Base-by-base conservation (phyloP, 1,284 basidiomycete species). In the Schizophyllum amplum region DNA sequence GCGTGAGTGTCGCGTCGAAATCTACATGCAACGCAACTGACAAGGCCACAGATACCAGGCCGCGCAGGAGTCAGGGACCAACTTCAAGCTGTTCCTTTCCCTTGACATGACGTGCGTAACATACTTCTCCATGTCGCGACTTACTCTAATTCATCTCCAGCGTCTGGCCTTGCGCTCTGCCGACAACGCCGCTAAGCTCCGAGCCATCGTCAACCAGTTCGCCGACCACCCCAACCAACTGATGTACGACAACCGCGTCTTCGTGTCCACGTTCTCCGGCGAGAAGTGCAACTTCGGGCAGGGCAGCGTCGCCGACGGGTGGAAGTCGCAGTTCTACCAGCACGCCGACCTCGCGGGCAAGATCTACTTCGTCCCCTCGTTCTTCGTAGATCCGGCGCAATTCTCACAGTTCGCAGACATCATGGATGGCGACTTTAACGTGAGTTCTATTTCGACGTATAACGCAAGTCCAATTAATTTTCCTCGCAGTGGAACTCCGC, bases 21-120 rank as follows among this genome's bases (percentile, higher is more conserved):
- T 9, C 7, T 42, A 17, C 33, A 42, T 42, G 17, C 13, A 42
- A 42, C 33, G 11, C 17, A 13, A 17, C 33, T 42, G 33, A 42
- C 17, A 42, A 9, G 3, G 3, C 17, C 13, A 80, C 56, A 83
- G 81, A 51, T 87, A 82, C 66, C 33, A 42, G 7, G 80, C 78
- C 2, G 79, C 80, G 21, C 48, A 24, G 2, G 59, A 64, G 4
- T 62, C 65, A 5, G 62, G 68, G 52, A 63, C 68, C 53, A 60
- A 68, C 48, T 81, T 82, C 71, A 74, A 72, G 62, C 62, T 77
- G n/a, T 76, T 77, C 64, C 62, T 81, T 52, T 75, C 71, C 59
- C 74, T 80, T 57, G 78, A 80, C 42, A 62, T 62, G 61, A 62
- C 57, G 61, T 57, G 24, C 42, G 50, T 50, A 42, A 57, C 63